These are phyloP conservation scores for Rutstroemia sp. DNA, from an alignment of 2,329 filamentous ascomycete species.

Conservation along the genomic window DNA sequence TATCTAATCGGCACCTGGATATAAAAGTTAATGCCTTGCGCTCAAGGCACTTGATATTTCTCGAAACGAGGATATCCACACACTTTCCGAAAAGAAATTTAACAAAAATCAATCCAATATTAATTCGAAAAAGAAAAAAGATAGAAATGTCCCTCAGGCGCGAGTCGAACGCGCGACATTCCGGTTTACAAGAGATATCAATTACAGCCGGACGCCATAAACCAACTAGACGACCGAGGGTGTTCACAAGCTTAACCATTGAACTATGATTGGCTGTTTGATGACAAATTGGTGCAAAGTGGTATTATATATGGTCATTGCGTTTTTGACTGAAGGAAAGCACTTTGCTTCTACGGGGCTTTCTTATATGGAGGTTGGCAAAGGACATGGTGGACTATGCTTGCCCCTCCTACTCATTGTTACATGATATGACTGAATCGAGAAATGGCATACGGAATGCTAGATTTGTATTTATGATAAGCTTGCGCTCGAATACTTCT, in stretches of 20 bases:
- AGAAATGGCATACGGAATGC: too few relatives aligned
- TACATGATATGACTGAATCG: too few relatives aligned
- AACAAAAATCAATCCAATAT: background rate
- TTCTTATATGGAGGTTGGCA: background rate
- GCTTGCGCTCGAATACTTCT: too few relatives aligned
- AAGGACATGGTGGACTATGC: too few relatives aligned
- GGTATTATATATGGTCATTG: background rate
- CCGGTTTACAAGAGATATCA: conserved; percentile 8
- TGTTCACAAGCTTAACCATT: background rate
- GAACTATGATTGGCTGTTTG: background rate
- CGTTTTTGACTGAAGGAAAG: background rate
- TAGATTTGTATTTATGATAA: too few relatives aligned
- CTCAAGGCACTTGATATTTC: too few relatives aligned
- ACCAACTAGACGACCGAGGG: conserved; percentile 17
- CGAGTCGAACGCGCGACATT: conserved; percentile 18
- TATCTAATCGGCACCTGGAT: too few relatives aligned
- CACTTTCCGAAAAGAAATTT: too few relatives aligned
- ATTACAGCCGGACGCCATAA: conserved; percentile 17
- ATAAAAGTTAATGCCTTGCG: too few relatives aligned
- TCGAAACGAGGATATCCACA: too few relatives aligned
- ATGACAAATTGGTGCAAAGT: background rate
- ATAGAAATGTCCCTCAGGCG: conserved; percentile 12
- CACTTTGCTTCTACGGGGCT: background rate
- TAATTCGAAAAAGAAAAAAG: background rate
- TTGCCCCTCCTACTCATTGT: too few relatives aligned